phyloP scores from a whole-genome alignment of 106 monocot genomes.

The Dioscorea zingiberensis region DNA sequence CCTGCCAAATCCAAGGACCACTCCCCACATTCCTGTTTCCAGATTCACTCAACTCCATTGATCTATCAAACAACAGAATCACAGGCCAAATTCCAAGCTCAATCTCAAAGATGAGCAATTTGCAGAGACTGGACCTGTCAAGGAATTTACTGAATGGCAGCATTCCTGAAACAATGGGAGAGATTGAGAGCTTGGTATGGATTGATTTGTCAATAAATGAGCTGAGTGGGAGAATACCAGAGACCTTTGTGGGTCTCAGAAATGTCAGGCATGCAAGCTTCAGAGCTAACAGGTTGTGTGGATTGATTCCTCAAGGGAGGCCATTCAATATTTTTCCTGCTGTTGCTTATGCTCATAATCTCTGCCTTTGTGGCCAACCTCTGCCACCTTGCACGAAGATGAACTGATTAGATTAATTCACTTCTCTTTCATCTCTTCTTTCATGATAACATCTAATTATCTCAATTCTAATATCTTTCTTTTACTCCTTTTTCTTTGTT shows the following conservation, averaged over 20 bases:
- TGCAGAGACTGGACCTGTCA: conserved; percentile 63
- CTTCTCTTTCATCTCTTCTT: neutral
- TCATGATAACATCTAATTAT: no score
- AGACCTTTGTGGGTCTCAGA: conserved; percentile 28
- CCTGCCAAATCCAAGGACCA: conserved; percentile 43
- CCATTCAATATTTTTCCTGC: conserved; percentile 63
- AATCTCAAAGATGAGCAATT: conserved; percentile 26
- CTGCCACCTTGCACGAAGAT: conserved; percentile 53
- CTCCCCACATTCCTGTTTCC: conserved; percentile 21
- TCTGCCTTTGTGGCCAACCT: conserved; percentile 73
- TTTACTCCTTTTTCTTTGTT: no score
- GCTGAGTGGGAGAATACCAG: conserved; percentile 59
- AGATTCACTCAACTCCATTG: conserved; percentile 32
- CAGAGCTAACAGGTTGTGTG: conserved; percentile 62
- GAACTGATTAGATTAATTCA: neutral
- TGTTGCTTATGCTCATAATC: conserved; percentile 67
- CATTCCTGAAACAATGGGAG: conserved; percentile 58
- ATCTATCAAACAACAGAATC: conserved; percentile 56
- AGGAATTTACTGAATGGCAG: conserved; percentile 52
- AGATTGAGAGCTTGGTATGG: conserved; percentile 45
- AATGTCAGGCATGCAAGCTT: conserved; percentile 63
- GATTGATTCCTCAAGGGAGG: conserved; percentile 63
- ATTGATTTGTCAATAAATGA: conserved; percentile 60
- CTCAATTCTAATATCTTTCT: no score
- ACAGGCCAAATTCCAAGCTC: conserved; percentile 57